Evolutionary conservation across 257 asterid species (phyloP), one percentile per base, ranked within the genome.

Genomic region (Nicotiana benthamiana): DNA sequence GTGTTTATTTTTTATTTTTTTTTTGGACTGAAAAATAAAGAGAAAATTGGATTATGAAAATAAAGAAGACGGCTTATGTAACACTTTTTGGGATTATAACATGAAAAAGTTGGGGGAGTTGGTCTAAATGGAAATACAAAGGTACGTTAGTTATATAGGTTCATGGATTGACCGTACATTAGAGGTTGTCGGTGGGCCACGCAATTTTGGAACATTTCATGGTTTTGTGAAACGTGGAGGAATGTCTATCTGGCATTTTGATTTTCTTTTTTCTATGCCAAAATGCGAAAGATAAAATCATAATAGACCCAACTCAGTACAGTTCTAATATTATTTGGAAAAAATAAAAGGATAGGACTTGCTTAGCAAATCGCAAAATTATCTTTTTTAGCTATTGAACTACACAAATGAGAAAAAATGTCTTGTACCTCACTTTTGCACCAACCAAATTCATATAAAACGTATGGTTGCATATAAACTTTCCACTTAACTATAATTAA

Each of bases 171-270:
- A 81, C 87, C 86, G 88, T 82, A 86, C 84, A 65, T 75, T 62
- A 83, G 57, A 90, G 75, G 84, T 80, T 92, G 75, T 56, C 80
- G 97, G 70, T 15, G 46, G 85, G 64, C 92, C 97, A 84, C 75
- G 62, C 82, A 83, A 46, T 82, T 75, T 22, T 82, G 68, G 54
- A 75, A 77, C 5, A 62, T 77, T 61, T 75, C 48, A 26, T 67
- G 9, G 15, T 11, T 2, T 59, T 18, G 9, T 20, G 75, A 85
- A 83, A 83, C 80, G 79, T 85, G 79, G 15, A n/a, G 2, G 2
- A 1, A 6, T 10, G 60, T 74, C 80, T 60, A 79, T 65, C 68
- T 75, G 63, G 77, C 80, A 53, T 56, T 74, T 26, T 9, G 10
- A 12, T 32, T 56, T 24, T 53, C 9, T 30, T 24, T 18, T 28